A percentile compares a stretch with the other conserved stretches of the same genome.
Conservation (phyloP, 2,329 filamentous ascomycete species). For the Talaromyces rugulosus region DNA sequence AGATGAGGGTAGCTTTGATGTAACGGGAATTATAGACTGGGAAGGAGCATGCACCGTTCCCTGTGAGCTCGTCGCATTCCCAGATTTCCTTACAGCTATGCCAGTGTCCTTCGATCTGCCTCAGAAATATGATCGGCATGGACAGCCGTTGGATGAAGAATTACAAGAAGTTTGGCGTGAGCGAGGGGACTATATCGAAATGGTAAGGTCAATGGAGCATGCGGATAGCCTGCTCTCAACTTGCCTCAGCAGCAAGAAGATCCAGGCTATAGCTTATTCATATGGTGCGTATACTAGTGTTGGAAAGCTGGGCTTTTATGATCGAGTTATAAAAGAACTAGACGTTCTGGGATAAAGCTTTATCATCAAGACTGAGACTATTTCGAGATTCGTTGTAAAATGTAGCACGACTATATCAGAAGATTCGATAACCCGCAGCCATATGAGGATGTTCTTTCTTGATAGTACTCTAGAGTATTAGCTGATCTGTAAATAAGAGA, state of each 20-base stretch:
- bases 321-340: too few species aligned
- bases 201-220: neutral
- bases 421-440: neutral
- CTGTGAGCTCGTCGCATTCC: neutral
- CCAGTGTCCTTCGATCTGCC: neutral
- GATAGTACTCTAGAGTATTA: neutral
- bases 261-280: too few species aligned
- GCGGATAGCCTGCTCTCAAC: too few species aligned
- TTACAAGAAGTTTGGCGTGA: neutral
- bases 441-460: neutral
- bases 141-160: neutral
- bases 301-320: too few species aligned
- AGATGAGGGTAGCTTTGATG: neutral
- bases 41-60: neutral
- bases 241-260: too few species aligned
- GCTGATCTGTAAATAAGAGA: neutral
- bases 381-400: too few species aligned
- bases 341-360: too few species aligned
- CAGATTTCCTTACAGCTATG: neutral
- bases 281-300: too few species aligned
- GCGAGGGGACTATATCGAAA: neutral
- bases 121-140: neutral
- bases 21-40: neutral
- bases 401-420: too few species aligned
- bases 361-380: too few species aligned